These are phyloP conservation scores for Erythrobasidium hasegawianum DNA, from an alignment of 1,284 basidiomycete genomes.

Conservation along the genomic window DNA sequence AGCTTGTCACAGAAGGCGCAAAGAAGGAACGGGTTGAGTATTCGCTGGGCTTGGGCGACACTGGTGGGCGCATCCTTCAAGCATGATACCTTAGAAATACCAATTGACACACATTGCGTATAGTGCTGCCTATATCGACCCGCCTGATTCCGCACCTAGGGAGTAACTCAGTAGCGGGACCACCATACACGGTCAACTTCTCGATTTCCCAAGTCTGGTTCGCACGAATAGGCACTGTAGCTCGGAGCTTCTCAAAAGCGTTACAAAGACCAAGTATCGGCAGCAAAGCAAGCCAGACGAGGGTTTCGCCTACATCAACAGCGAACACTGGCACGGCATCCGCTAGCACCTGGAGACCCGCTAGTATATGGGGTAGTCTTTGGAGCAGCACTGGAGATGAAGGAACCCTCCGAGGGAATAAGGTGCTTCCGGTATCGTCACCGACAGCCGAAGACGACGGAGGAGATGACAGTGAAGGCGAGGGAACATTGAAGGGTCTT, in stretches of 20 bases:
- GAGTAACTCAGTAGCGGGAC: background rate
- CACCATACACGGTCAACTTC: constrained; percentile 28
- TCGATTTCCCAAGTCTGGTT: constrained; percentile 49
- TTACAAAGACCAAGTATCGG: constrained; percentile 36
- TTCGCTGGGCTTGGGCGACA: constrained; percentile 25
- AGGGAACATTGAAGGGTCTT: constrained; percentile 34
- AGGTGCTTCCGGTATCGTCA: background rate
- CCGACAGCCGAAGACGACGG: constrained; percentile 2
- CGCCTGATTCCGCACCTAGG: constrained; percentile 28
- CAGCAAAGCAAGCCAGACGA: constrained; percentile 37
- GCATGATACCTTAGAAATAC: too few species aligned
- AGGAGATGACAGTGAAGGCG: constrained; percentile 37
- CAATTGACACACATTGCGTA: background rate
- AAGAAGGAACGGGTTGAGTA: constrained; percentile 49
- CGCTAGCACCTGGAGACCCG: constrained; percentile 37
- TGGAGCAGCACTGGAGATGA: constrained; percentile 19
- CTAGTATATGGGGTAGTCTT: constrained; percentile 39
- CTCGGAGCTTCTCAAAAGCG: constrained; percentile 41
- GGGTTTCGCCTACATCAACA: constrained; percentile 10
- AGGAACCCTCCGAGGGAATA: background rate
- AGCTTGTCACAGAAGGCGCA: constrained; percentile 50
- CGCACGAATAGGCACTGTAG: constrained; percentile 47
- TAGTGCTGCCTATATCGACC: constrained; percentile 16
- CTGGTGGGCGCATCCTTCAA: too few species aligned
- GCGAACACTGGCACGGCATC: constrained; percentile 20